These are phyloP conservation scores for Peronospora destructor DNA, from an alignment of 352 stramenopile genomes.

Conservation along the genomic window DNA sequence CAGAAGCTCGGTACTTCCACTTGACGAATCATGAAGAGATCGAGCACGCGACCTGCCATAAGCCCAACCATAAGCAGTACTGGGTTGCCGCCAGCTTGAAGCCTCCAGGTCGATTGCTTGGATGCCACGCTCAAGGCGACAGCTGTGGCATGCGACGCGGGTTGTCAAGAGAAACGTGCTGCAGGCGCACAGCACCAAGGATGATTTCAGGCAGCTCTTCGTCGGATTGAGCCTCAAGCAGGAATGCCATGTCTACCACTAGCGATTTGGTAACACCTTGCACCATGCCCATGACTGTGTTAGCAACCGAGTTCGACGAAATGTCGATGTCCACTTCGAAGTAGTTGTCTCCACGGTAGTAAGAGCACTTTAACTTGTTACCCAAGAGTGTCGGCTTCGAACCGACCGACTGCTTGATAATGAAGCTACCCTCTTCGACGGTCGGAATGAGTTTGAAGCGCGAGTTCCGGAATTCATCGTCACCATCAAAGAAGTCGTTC, in stretches of 20 bases:
- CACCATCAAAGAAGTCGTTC: conserved; percentile 90
- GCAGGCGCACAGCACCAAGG: conserved; percentile 70
- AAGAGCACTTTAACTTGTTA: conserved; percentile 92
- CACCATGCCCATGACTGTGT: conserved; percentile 85
- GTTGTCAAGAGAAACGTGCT: conserved; percentile 80
- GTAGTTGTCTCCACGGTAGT: conserved; percentile 87
- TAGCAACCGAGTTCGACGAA: conserved; percentile 88
- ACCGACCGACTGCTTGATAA: conserved; percentile 92
- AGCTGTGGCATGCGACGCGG: conserved; percentile 48
- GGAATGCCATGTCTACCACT: conserved; percentile 85
- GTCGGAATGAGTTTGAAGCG: conserved; percentile 98
- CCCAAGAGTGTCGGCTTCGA: conserved; percentile 94
- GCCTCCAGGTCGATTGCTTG: conserved; percentile 1
- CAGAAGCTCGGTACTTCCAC: conserved; percentile 7
- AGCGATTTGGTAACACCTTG: conserved; percentile 85
- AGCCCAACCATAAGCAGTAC: background rate
- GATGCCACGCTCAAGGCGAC: conserved; percentile 12
- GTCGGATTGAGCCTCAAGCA: conserved; percentile 77
- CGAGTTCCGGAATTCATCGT: conserved; percentile 92
- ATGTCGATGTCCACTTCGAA: conserved; percentile 96
- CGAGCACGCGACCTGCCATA: background rate
- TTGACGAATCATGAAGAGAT: conserved; percentile 4
- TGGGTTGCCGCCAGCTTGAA: background rate
- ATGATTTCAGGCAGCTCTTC: conserved; percentile 85
- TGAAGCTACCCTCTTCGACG: conserved; percentile 94